Evolutionary conservation across 768 basidiomycete species (phyloP).

Genomic region (Leucocoprinus birnbaumii): DNA sequence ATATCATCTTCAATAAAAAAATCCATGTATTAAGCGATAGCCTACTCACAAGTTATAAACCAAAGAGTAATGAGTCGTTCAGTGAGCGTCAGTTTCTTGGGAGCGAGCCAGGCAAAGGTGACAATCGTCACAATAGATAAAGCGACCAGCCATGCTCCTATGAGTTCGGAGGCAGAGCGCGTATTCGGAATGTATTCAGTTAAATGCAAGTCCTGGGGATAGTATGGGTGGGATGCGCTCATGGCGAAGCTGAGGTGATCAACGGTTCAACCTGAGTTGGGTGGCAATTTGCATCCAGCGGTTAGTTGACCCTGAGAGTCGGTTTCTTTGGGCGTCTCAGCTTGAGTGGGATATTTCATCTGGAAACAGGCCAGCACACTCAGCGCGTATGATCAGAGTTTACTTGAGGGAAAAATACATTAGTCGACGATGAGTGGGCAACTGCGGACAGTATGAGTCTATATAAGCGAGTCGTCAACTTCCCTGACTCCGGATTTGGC

Average conservation of each 20-base stretch:
- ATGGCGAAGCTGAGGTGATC: background rate
- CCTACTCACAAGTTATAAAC: conserved; percentile 12
- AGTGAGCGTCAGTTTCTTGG: conserved; percentile 2
- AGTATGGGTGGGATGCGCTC: conserved; percentile 10
- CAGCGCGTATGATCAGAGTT: too few relatives aligned
- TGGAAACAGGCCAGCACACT: too few relatives aligned
- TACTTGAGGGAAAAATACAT: too few relatives aligned
- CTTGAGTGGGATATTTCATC: too few relatives aligned
- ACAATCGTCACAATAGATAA: background rate
- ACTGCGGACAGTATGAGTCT: too few relatives aligned
- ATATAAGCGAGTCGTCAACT: too few relatives aligned
- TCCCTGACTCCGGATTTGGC: too few relatives aligned
- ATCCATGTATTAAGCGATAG: background rate
- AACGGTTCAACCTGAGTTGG: background rate
- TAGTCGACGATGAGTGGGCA: too few relatives aligned
- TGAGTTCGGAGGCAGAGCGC: conserved; percentile 4
- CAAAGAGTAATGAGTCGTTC: conserved; percentile 12
- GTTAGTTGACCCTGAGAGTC: too few relatives aligned
- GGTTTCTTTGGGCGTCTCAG: too few relatives aligned
- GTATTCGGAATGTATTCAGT: conserved; percentile 9
- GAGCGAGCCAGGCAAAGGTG: conserved; percentile 9
- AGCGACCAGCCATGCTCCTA: conserved; percentile 9
- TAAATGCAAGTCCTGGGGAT: conserved; percentile 5
- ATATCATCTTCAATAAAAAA: background rate
- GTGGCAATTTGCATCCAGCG: too few relatives aligned